Evolutionary conservation across 768 basidiomycete genomes (phyloP).

Genomic region (Collybia nuda): DNA sequence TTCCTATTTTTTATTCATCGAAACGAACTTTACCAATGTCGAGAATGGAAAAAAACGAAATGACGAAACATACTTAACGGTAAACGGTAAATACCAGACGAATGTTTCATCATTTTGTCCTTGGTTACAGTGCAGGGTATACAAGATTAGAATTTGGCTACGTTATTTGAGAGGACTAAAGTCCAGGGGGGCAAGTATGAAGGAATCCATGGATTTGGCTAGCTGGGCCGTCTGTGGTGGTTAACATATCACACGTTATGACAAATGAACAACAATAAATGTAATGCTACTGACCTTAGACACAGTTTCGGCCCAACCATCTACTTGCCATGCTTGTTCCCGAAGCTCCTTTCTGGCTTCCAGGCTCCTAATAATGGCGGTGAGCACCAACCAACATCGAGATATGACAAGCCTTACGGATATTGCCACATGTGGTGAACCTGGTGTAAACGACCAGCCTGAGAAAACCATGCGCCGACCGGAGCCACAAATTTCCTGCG

Average conservation of each 20-base stretch:
- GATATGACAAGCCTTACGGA: constrained; percentile 51
- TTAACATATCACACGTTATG: neutral
- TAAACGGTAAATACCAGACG: too few species aligned
- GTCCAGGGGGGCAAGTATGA: constrained; percentile 75
- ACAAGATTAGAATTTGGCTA: neutral
- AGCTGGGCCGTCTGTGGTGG: constrained; percentile 79
- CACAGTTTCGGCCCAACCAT: constrained; percentile 95
- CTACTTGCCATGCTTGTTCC: constrained; percentile 91
- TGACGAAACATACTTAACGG: too few species aligned
- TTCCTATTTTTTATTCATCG: too few species aligned
- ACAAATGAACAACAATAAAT: neutral
- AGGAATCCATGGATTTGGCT: constrained; percentile 82
- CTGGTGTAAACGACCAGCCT: constrained; percentile 79
- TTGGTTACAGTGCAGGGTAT: neutral
- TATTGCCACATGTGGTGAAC: constrained; percentile 99
- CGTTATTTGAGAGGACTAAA: constrained; percentile 83
- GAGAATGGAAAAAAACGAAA: too few species aligned
- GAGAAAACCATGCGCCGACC: constrained; percentile 91
- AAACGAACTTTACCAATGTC: too few species aligned
- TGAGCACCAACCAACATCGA: constrained; percentile 11
- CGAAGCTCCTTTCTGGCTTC: constrained; percentile 80
- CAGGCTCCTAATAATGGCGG: constrained; percentile 49
- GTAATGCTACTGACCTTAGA: constrained; percentile 60
- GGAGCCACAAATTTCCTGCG: constrained; percentile 84
- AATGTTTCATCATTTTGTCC: too few species aligned